phyloP scores from a whole-genome alignment of 768 basidiomycete genomes.

The Lactarius tabidus region DNA sequence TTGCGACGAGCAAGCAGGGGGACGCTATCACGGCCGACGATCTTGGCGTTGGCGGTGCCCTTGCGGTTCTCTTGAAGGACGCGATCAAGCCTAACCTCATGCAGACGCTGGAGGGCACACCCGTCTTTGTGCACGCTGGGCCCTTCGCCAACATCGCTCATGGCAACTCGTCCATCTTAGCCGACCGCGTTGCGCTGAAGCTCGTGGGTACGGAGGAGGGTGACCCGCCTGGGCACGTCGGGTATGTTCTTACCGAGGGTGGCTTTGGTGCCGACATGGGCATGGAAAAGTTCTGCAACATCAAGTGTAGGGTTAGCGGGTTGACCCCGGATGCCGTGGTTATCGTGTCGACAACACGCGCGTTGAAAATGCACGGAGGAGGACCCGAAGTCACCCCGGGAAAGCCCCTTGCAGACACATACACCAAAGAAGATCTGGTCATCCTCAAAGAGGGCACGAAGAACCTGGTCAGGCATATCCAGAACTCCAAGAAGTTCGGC shows the following conservation, averaged over 20 bases:
- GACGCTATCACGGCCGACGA: constrained; percentile 95
- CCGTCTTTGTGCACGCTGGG: constrained; percentile 97
- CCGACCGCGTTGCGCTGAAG: constrained; percentile 95
- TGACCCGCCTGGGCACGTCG: constrained; percentile 72
- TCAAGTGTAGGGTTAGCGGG: constrained; percentile 94
- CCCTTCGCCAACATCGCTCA: constrained; percentile 99
- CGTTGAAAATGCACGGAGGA: constrained; percentile 99
- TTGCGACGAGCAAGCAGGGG: constrained; percentile 87
- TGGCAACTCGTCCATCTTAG: constrained; percentile 96
- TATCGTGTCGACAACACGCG: constrained; percentile 95
- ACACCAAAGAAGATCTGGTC: constrained; percentile 89
- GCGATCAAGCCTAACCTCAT: constrained; percentile 99
- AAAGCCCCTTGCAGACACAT: constrained; percentile 88
- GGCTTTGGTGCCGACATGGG: constrained; percentile 99
- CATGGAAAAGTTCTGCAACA: constrained; percentile 99
- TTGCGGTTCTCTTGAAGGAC: constrained; percentile 97
- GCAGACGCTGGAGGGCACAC: constrained; percentile 97
- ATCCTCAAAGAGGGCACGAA: constrained; percentile 88
- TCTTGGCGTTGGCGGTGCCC: constrained; percentile 89
- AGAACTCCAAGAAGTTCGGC: constrained; percentile 93
- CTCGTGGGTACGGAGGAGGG: constrained; percentile 94
- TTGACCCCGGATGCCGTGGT: constrained; percentile 91
- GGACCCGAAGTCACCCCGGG: constrained; percentile 96
- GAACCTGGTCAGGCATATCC: constrained; percentile 90
- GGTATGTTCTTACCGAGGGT: constrained; percentile 97